Conservation (phyloP, 2,329 filamentous ascomycete species). For the Aureobasidium sp. region DNA sequence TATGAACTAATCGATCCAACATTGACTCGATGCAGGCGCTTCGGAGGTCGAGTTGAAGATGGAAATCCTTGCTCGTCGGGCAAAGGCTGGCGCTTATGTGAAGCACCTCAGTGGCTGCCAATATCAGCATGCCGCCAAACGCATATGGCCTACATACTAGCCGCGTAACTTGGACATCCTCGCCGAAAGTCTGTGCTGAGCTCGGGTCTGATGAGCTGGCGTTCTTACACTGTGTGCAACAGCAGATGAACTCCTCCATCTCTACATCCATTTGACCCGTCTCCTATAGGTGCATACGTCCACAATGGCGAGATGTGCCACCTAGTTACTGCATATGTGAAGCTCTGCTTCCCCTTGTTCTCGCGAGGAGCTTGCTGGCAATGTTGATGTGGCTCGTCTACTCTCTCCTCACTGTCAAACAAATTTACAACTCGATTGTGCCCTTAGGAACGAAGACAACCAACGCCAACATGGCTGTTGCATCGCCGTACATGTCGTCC, state of each 20-base stretch:
- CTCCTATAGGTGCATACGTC: not conserved
- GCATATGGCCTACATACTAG: conserved; percentile 4
- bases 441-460: not conserved
- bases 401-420: not conserved
- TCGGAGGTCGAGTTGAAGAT: not conserved
- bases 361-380: not conserved
- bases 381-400: not conserved
- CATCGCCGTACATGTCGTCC: conserved; percentile 40
- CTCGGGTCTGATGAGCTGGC: not conserved
- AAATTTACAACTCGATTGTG: not conserved
- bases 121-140: not conserved
- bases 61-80: not conserved
- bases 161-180: not conserved
- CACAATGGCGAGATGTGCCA: not conserved
- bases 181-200: not conserved
- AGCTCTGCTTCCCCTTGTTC: not conserved
- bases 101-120: not conserved
- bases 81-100: not conserved
- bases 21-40: not conserved
- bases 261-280: not conserved
- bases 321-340: not conserved
- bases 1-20: not conserved
- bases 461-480: conserved; percentile 7
- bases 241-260: not conserved
- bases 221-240: not conserved